phyloP scores from a whole-genome alignment of 106 monocot genomes.

The Dendrobium huoshanense region DNA sequence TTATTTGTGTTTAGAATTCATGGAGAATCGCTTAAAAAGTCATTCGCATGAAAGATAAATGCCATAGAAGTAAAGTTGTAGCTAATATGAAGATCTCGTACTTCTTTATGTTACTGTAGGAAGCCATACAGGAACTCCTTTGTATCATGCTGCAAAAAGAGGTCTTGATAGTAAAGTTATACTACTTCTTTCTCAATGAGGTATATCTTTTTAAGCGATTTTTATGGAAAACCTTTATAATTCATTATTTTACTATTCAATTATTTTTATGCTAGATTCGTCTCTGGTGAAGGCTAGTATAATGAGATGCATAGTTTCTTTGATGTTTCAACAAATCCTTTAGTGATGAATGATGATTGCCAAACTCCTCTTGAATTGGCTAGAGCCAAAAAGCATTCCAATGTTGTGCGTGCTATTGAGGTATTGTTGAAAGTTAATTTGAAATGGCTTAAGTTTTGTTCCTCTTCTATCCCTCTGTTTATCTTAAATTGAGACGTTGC shows the following conservation, averaged over 20 bases:
- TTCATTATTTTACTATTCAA: neutral
- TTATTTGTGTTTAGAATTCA: too few species aligned
- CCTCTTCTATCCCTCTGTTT: neutral
- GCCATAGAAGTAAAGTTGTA: too few species aligned
- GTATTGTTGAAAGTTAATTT: constrained; percentile 13
- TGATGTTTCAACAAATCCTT: constrained; percentile 55
- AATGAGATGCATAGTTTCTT: neutral
- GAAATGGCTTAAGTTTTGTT: neutral
- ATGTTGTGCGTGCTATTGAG: constrained; percentile 90
- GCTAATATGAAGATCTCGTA: neutral
- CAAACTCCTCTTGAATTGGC: constrained; percentile 85
- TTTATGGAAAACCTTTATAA: neutral
- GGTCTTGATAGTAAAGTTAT: constrained; percentile 62
- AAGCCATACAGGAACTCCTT: constrained; percentile 58
- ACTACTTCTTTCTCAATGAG: constrained; percentile 81
- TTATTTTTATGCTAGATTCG: too few species aligned
- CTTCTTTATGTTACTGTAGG: constrained; percentile 33
- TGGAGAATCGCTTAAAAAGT: too few species aligned
- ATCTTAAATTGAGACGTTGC: neutral
- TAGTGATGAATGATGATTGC: constrained; percentile 76
- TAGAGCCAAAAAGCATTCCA: constrained; percentile 62
- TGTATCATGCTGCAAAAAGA: constrained; percentile 87
- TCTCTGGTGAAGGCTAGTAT: neutral
- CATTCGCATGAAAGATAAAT: too few species aligned
- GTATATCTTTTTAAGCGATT: constrained; percentile 20